Percentiles rank a stretch among this genome's conserved stretches.
phyloP scores from a whole-genome alignment of 257 asterid species.

The Haberlea rhodopensis region DNA sequence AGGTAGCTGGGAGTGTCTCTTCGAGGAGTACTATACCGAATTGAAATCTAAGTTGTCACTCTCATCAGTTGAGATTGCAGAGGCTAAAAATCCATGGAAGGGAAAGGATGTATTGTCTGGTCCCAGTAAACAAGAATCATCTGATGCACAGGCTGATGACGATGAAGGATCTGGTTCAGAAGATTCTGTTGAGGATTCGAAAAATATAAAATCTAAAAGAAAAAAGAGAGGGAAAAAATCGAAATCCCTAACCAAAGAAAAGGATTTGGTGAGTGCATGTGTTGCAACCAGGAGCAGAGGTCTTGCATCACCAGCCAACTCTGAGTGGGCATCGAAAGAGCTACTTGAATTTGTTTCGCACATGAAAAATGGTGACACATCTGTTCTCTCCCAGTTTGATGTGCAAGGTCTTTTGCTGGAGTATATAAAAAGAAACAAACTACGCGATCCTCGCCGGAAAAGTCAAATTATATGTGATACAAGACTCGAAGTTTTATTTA shows the following conservation, averaged over 20 bases:
- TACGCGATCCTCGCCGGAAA: constrained; percentile 90
- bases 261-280: constrained; percentile 30
- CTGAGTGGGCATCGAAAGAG: constrained; percentile 93
- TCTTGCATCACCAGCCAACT: constrained; percentile 40
- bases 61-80: constrained; percentile 62
- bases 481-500: constrained; percentile 78
- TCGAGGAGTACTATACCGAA: constrained; percentile 81
- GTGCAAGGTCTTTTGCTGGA: constrained; percentile 93
- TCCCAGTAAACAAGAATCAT: constrained; percentile 46
- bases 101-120: constrained; percentile 53
- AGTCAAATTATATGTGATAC: constrained; percentile 91
- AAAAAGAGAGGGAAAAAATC: constrained; percentile 57
- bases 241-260: constrained; percentile 46
- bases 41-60: constrained; percentile 70
- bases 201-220: constrained; percentile 59
- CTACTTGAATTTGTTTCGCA: constrained; percentile 88
- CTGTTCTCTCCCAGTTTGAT: constrained; percentile 76
- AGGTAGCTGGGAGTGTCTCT: constrained; percentile 94
- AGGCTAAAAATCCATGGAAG: constrained; percentile 84
- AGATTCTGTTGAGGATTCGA: constrained; percentile 50
- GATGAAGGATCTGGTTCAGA: constrained; percentile 70
- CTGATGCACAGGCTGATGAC: constrained; percentile 45
- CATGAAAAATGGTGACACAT: constrained; percentile 85
- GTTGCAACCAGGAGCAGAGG: constrained; percentile 38
- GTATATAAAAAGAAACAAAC: constrained; percentile 82